A percentile compares a stretch with the other conserved stretches of the same genome.
These are phyloP conservation scores for Curvularia sp. DNA, from an alignment of 2,329 filamentous ascomycete species.

Conservation along the genomic window DNA sequence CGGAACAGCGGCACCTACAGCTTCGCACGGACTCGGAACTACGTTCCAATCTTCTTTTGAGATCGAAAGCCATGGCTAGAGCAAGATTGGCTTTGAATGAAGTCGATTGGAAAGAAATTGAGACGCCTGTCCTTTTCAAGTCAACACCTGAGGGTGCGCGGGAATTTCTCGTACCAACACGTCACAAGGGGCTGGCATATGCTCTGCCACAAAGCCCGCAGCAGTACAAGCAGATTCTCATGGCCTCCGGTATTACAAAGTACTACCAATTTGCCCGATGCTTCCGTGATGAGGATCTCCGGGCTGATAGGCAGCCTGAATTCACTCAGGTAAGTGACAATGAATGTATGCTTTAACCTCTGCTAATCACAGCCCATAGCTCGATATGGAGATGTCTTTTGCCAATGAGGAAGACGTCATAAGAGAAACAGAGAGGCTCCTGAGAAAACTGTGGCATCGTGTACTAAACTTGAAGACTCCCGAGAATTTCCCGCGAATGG, in stretches of 20 bases:
- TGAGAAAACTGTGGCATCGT: conserved; percentile 63
- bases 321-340: conserved; percentile 77
- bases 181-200: conserved; percentile 78
- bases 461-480: conserved; percentile 55
- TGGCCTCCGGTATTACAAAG: conserved; percentile 81
- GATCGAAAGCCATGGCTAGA: conserved; percentile 65
- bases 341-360: neutral
- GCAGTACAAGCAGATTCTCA: conserved; percentile 97
- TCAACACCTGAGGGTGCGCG: conserved; percentile 94
- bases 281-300: conserved; percentile 92
- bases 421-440: conserved; percentile 60
- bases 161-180: conserved; percentile 91
- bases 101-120: conserved; percentile 75
- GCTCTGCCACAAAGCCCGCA: conserved; percentile 95
- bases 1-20: conserved; percentile 80
- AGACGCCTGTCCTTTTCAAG: conserved; percentile 95
- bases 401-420: conserved; percentile 75
- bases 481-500: conserved; percentile 64
- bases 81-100: conserved; percentile 62
- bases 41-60: conserved; percentile 71
- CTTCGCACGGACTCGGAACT: conserved; percentile 76
- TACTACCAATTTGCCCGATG: conserved; percentile 96
- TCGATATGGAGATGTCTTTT: conserved; percentile 95
- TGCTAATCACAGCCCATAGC: conserved; percentile 53
- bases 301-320: conserved; percentile 92